A percentile compares a stretch with the other conserved stretches of the same genome.
Conservation (phyloP, 2,329 filamentous ascomycete genomes). For the Alternaria infectoria region DNA sequence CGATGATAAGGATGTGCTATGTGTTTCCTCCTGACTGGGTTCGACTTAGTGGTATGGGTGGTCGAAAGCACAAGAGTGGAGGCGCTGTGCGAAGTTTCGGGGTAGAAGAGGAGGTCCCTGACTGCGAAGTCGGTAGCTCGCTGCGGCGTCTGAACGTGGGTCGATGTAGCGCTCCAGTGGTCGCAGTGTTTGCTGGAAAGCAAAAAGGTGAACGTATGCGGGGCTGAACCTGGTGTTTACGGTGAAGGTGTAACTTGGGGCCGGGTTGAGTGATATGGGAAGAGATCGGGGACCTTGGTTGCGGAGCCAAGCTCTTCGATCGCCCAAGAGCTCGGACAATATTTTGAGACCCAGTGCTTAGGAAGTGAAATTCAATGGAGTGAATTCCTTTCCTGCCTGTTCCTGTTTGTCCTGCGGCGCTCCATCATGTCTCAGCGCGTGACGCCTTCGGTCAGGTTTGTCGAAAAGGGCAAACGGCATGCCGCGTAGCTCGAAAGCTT, state of each 20-base stretch:
- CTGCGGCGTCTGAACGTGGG: background rate
- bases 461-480: slow-evolving; percentile 70
- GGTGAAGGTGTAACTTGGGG: background rate
- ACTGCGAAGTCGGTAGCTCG: background rate
- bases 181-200: background rate
- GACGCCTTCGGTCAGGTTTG: slow-evolving; percentile 67
- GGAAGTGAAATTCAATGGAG: slow-evolving; percentile 52
- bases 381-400: slow-evolving; percentile 40
- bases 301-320: slow-evolving; percentile 35
- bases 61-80: background rate
- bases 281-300: slow-evolving; percentile 9
- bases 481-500: slow-evolving; percentile 67
- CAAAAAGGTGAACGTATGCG: background rate
- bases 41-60: background rate
- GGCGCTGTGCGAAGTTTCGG: background rate
- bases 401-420: slow-evolving; percentile 35
- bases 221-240: background rate
- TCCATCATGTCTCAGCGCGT: slow-evolving; percentile 32
- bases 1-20: background rate
- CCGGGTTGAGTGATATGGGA: background rate
- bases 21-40: background rate
- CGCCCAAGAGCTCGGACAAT: slow-evolving; percentile 39
- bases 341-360: slow-evolving; percentile 53
- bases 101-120: background rate
- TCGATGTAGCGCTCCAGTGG: background rate